Evolutionary conservation across 306 rosid genomes (phyloP).

Genomic region (Vigna nakashimae): DNA sequence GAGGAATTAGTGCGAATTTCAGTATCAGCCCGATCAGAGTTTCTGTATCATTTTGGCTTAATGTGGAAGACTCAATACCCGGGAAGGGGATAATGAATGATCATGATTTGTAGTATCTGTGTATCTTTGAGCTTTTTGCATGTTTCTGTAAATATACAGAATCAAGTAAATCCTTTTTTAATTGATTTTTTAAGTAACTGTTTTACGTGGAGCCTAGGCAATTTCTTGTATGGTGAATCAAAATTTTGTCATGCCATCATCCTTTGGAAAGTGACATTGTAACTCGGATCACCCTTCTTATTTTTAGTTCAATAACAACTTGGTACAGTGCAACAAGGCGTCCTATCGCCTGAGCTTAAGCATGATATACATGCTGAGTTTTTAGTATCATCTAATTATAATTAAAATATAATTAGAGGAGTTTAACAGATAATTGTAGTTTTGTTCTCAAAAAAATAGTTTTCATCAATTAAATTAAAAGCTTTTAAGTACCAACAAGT

Average conservation of each 20-base stretch:
- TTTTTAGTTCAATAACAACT: not conserved
- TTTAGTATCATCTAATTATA: too few species aligned
- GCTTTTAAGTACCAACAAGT: too few species aligned
- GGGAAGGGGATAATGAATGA: slow-evolving; percentile 31
- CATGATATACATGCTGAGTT: not conserved
- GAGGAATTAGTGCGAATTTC: slow-evolving; percentile 33
- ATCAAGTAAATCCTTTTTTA: not conserved
- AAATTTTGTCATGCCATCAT: not conserved
- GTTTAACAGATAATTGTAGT: too few species aligned
- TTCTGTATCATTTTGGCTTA: slow-evolving; percentile 23
- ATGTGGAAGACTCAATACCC: slow-evolving; percentile 36
- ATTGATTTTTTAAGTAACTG: not conserved
- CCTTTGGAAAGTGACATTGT: not conserved
- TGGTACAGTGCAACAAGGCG: not conserved
- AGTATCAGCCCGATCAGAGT: slow-evolving; percentile 28
- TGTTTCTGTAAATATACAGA: slow-evolving; percentile 47
- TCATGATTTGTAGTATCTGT: slow-evolving; percentile 41
- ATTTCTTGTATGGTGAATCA: not conserved
- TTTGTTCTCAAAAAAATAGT: too few species aligned
- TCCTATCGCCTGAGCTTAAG: not conserved
- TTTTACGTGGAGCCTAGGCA: not conserved
- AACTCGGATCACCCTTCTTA: not conserved
- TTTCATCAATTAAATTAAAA: too few species aligned
- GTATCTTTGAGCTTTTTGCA: slow-evolving; percentile 37
- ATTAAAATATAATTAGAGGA: too few species aligned